Evolutionary conservation across 768 basidiomycete genomes (phyloP).

Genomic region (Amylocystis lapponica): DNA sequence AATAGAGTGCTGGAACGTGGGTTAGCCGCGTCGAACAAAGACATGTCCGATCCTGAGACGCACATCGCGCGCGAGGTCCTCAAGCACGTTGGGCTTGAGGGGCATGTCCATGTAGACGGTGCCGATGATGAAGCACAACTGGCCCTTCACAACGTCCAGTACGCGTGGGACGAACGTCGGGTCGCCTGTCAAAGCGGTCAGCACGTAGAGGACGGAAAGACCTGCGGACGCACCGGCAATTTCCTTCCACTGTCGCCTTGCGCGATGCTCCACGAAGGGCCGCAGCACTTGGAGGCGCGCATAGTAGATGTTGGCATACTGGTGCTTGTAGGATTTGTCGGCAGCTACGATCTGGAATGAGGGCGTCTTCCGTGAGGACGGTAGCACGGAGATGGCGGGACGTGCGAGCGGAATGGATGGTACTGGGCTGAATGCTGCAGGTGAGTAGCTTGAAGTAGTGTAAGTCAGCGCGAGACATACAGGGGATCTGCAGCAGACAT

Average conservation of each 20-base stretch:
- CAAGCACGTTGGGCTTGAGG: conserved; percentile 95
- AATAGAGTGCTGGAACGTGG: conserved; percentile 68
- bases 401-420: conserved; percentile 23
- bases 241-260: conserved; percentile 44
- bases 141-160: conserved; percentile 79
- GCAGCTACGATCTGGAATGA: conserved; percentile 38
- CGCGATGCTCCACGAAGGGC: conserved; percentile 41
- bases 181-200: conserved; percentile 38
- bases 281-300: conserved; percentile 47
- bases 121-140: conserved; percentile 87
- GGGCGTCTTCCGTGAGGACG: conserved; percentile 24
- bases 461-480: neutral
- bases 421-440: conserved; percentile 11
- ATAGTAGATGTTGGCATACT: conserved; percentile 74
- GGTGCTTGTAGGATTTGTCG: conserved; percentile 56
- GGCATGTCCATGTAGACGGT: conserved; percentile 99
- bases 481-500: conserved; percentile 8
- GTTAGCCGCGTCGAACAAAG: neutral
- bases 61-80: conserved; percentile 91
- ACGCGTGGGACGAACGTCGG: conserved; percentile 74
- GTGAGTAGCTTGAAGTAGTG: neutral
- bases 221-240: conserved; percentile 31
- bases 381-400: conserved; percentile 23
- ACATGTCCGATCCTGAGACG: conserved; percentile 34
- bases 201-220: neutral